A percentile compares a stretch with the other conserved stretches of the same genome.
Evolutionary conservation across 2,329 filamentous ascomycete genomes (phyloP).

Genomic region (Aspergillus vadensis): DNA sequence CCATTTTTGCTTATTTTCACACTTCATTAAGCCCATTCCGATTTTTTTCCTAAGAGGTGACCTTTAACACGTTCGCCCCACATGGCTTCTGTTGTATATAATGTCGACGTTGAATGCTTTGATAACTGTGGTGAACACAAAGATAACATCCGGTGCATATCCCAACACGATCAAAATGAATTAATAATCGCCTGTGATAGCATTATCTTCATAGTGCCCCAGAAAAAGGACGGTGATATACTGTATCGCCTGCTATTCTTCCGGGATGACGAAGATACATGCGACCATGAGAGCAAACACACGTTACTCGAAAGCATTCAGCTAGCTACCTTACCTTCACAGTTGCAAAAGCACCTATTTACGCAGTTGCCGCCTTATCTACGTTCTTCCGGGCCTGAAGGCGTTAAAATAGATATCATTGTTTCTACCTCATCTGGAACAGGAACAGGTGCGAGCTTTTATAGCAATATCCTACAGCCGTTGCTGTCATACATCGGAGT

Average conservation of each 20-base stretch:
- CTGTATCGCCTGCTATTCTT: slow-evolving; percentile 29
- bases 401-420: slow-evolving; percentile 56
- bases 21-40: not conserved
- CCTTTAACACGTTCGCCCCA: not conserved
- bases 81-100: slow-evolving; percentile 1
- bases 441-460: slow-evolving; percentile 59
- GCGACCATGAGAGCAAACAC: slow-evolving; percentile 3
- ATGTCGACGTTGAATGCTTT: not conserved
- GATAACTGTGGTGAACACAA: not conserved
- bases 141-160: slow-evolving; percentile 23
- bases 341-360: slow-evolving; percentile 22
- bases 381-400: not conserved
- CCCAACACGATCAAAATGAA: slow-evolving; percentile 12
- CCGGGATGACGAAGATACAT: slow-evolving; percentile 6
- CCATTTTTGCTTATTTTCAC: too few relatives aligned
- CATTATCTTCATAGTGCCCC: slow-evolving; percentile 30
- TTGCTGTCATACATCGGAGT: slow-evolving; percentile 54
- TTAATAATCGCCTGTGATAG: slow-evolving; percentile 22
- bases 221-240: not conserved
- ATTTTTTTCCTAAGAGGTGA: not conserved
- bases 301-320: slow-evolving; percentile 21
- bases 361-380: slow-evolving; percentile 28
- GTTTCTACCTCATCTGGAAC: slow-evolving; percentile 69
- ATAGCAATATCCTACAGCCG: slow-evolving; percentile 57
- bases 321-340: slow-evolving; percentile 9